Evolutionary conservation across 2,329 filamentous ascomycete species (phyloP).

Genomic region (Pseudogymnoascus sp.): DNA sequence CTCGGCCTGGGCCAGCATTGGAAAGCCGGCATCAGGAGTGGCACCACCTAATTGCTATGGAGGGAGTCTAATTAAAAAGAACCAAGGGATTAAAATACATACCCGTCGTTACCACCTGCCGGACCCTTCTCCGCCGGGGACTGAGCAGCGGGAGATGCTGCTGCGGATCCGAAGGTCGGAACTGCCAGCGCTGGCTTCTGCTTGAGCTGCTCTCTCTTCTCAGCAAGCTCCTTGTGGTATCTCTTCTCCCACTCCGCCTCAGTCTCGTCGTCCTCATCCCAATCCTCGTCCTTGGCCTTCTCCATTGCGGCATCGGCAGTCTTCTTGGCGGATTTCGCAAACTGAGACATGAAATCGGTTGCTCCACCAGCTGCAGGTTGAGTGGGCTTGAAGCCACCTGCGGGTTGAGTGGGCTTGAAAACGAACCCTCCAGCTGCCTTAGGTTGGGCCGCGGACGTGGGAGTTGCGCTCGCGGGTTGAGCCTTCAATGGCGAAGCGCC

Average conservation of each 20-base stretch:
- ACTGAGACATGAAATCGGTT: constrained; percentile 22
- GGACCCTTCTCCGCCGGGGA: neutral
- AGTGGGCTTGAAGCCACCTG: neutral
- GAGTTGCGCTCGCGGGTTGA: neutral
- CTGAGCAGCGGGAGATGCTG: constrained; percentile 13
- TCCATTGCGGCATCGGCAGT: constrained; percentile 21
- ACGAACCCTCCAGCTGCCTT: neutral
- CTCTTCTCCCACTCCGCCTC: constrained; percentile 16
- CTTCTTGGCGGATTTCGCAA: constrained; percentile 20
- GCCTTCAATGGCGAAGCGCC: neutral
- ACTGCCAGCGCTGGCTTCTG: neutral
- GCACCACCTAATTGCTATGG: neutral
- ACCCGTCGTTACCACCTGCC: constrained; percentile 10
- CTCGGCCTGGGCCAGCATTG: neutral
- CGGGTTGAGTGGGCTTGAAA: neutral
- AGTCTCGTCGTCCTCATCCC: constrained; percentile 26
- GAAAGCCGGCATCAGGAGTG: neutral
- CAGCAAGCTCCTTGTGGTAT: constrained; percentile 14
- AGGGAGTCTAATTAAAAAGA: neutral
- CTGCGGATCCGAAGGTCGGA: constrained; percentile 14
- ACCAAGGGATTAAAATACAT: neutral
- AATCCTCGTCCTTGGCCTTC: constrained; percentile 24
- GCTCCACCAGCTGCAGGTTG: neutral
- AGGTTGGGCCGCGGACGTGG: neutral
- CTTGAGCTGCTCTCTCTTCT: neutral